phyloP scores from a whole-genome alignment of 257 asterid genomes.

The Anisodus acutangulus region DNA sequence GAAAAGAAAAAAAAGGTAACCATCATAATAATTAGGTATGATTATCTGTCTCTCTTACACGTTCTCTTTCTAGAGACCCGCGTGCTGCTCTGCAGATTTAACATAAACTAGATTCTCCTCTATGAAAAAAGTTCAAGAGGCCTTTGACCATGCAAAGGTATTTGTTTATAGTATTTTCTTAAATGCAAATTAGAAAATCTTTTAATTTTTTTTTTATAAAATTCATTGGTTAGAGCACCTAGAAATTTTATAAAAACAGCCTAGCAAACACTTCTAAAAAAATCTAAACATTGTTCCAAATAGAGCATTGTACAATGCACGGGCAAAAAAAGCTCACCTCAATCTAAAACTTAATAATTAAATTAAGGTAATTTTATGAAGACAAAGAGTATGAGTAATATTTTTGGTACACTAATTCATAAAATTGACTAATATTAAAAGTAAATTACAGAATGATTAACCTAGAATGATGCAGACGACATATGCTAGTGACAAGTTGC shows the following conservation, averaged over 20 bases:
- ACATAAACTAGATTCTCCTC: conserved; percentile 25
- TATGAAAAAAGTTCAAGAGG: background rate
- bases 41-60: conserved; percentile 27
- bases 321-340: background rate
- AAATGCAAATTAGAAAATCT: background rate
- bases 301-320: background rate
- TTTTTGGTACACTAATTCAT: background rate
- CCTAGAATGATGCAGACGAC: conserved; percentile 5
- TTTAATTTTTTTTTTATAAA: no score
- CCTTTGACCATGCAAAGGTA: background rate
- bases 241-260: background rate
- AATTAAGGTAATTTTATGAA: background rate
- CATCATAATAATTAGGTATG: background rate
- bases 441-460: background rate
- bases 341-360: background rate
- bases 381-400: no score
- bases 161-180: background rate
- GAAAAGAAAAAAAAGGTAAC: background rate
- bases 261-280: background rate
- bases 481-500: background rate
- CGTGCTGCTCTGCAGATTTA: conserved; percentile 28
- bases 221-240: background rate
- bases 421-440: background rate
- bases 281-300: background rate
- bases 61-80: conserved; percentile 27